Conservation (phyloP, 1,284 basidiomycete species). For the Gomphus sp. region DNA sequence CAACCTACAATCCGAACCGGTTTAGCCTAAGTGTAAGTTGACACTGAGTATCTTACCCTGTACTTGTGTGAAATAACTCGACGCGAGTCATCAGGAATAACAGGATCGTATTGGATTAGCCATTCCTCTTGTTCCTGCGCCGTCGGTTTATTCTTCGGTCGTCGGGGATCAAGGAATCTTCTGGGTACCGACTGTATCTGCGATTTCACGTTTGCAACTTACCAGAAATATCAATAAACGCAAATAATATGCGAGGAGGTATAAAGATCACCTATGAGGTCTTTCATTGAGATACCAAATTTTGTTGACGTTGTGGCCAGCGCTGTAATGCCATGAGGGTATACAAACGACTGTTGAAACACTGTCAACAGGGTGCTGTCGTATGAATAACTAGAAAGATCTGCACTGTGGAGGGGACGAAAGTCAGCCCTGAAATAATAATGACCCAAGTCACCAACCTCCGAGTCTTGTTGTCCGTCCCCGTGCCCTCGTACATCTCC, state of each 20-base stretch:
- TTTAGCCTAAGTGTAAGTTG: too few species aligned
- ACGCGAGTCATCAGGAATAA: constrained; percentile 66
- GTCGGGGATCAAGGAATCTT: constrained; percentile 73
- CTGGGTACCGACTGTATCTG: constrained; percentile 74
- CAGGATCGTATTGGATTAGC: constrained; percentile 77
- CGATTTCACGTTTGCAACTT: constrained; percentile 70
- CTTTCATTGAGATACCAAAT: constrained; percentile 82
- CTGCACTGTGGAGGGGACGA: constrained; percentile 40
- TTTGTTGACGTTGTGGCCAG: constrained; percentile 74
- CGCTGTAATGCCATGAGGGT: constrained; percentile 60
- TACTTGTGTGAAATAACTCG: constrained; percentile 74
- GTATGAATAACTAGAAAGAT: constrained; percentile 59
- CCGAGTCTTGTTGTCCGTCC: constrained; percentile 52
- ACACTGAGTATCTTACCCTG: constrained; percentile 38
- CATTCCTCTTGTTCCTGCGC: constrained; percentile 78
- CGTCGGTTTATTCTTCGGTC: constrained; percentile 74
- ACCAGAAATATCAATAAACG: background rate
- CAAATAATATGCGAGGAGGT: background rate
- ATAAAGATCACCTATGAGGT: constrained; percentile 62
- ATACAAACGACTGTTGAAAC: constrained; percentile 64
- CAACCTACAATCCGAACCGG: too few species aligned
- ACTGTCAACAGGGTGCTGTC: constrained; percentile 42
- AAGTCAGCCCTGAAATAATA: constrained; percentile 5
- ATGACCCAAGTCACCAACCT: constrained; percentile 38
- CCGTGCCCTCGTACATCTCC: constrained; percentile 77